A percentile compares a stretch with the other conserved stretches of the same genome.
Conservation (phyloP, 2,329 filamentous ascomycete species). For the Sclerotinia glacialis region DNA sequence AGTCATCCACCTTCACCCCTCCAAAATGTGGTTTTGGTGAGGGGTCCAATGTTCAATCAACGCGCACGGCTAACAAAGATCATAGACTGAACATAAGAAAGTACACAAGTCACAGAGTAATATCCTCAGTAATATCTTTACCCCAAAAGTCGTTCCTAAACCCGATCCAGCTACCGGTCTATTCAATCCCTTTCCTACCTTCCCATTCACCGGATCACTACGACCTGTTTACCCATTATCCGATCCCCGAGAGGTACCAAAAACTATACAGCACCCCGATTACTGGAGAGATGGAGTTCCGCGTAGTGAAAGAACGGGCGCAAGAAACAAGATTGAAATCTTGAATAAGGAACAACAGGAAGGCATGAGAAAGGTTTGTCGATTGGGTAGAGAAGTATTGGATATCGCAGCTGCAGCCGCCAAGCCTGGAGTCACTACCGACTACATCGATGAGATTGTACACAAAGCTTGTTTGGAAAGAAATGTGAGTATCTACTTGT, state of each 20-base stretch:
- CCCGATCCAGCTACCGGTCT: slow-evolving; percentile 84
- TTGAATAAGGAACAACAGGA: slow-evolving; percentile 78
- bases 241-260: slow-evolving; percentile 67
- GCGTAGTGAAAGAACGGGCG: slow-evolving; percentile 54
- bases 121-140: slow-evolving; percentile 69
- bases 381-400: slow-evolving; percentile 81
- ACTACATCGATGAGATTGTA: slow-evolving; percentile 90
- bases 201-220: slow-evolving; percentile 74
- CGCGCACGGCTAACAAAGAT: slow-evolving; percentile 7
- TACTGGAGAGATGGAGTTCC: slow-evolving; percentile 83
- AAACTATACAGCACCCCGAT: slow-evolving; percentile 78
- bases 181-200: slow-evolving; percentile 91
- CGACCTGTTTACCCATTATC: slow-evolving; percentile 87
- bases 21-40: neutral
- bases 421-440: slow-evolving; percentile 90
- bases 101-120: slow-evolving; percentile 77
- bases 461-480: slow-evolving; percentile 93
- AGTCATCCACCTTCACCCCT: neutral
- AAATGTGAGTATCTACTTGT: slow-evolving; percentile 60
- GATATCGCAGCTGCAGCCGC: slow-evolving; percentile 83
- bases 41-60: slow-evolving; percentile 18
- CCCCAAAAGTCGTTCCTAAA: slow-evolving; percentile 84
- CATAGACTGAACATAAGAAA: slow-evolving; percentile 76
- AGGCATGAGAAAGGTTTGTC: slow-evolving; percentile 87
- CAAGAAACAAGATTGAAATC: slow-evolving; percentile 77